These are phyloP conservation scores for Claviceps purpurea DNA, from an alignment of 2,329 filamentous ascomycete species.

Conservation along the genomic window DNA sequence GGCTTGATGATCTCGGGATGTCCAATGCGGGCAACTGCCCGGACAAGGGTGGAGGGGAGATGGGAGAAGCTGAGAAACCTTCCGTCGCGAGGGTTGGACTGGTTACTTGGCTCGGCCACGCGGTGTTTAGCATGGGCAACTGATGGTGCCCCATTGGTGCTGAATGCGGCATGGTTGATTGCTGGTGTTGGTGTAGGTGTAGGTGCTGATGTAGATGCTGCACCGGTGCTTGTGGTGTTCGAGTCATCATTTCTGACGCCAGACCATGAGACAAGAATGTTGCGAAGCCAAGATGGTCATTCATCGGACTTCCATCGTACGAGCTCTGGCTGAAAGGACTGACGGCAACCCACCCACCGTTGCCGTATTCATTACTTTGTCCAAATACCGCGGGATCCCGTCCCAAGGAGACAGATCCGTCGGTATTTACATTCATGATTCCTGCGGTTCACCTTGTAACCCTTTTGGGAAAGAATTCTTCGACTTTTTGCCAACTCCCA, in stretches of 20 bases:
- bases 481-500: neutral
- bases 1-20: slow-evolving; percentile 18
- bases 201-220: slow-evolving; percentile 20
- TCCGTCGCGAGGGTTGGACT: slow-evolving; percentile 43
- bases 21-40: slow-evolving; percentile 30
- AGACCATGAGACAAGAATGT: slow-evolving; percentile 41
- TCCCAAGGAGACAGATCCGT: slow-evolving; percentile 18
- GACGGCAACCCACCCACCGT: slow-evolving; percentile 43
- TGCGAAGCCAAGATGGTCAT: slow-evolving; percentile 49
- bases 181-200: slow-evolving; percentile 11
- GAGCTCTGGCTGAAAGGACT: slow-evolving; percentile 51
- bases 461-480: no score
- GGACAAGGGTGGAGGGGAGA: slow-evolving; percentile 44
- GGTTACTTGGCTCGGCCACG: slow-evolving; percentile 74
- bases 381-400: slow-evolving; percentile 18
- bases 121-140: slow-evolving; percentile 56
- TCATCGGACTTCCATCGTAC: slow-evolving; percentile 37
- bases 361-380: slow-evolving; percentile 20
- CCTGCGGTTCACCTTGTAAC: neutral
- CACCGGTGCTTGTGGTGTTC: slow-evolving; percentile 35
- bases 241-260: slow-evolving; percentile 34
- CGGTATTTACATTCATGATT: slow-evolving; percentile 21
- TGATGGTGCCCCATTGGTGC: slow-evolving; percentile 40
- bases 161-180: slow-evolving; percentile 20
- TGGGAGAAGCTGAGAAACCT: slow-evolving; percentile 45